These are phyloP conservation scores for Novakomyces olei DNA, from an alignment of 805 yeast species.

Conservation along the genomic window DNA sequence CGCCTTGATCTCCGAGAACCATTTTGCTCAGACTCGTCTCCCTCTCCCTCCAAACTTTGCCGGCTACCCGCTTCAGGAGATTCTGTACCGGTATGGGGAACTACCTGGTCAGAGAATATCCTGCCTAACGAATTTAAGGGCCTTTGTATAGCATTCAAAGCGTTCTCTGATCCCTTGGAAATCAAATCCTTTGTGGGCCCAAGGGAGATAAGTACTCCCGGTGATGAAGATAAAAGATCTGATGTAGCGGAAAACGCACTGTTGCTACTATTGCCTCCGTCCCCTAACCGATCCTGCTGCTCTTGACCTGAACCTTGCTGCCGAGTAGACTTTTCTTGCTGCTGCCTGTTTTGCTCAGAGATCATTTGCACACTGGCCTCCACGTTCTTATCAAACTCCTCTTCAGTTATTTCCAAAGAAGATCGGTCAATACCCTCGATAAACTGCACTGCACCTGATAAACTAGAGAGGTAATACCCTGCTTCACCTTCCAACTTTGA, in stretches of 20 bases:
- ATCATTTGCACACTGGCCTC: conserved; percentile 20
- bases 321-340: no score
- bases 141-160: not conserved
- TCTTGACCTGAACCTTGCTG: no score
- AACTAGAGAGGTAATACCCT: conserved; percentile 73
- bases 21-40: not conserved
- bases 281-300: no score
- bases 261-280: no score
- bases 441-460: conserved; percentile 72
- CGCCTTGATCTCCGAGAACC: not conserved
- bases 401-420: conserved; percentile 37
- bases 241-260: no score
- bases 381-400: conserved; percentile 26
- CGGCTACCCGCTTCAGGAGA: not conserved
- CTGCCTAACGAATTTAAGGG: not conserved
- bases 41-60: not conserved
- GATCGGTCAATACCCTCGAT: conserved; percentile 36
- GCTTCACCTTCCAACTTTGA: conserved; percentile 70
- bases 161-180: not conserved
- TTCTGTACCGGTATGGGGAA: not conserved
- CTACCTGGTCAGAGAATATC: not conserved
- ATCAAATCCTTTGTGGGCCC: not conserved
- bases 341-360: conserved; percentile 20
- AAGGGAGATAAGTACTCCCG: no score
- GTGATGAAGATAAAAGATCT: no score